Evolutionary conservation across 805 yeast genomes (phyloP), one percentile per base, ranked within the genome.

Genomic region (Brettanomyces naardenensis): DNA sequence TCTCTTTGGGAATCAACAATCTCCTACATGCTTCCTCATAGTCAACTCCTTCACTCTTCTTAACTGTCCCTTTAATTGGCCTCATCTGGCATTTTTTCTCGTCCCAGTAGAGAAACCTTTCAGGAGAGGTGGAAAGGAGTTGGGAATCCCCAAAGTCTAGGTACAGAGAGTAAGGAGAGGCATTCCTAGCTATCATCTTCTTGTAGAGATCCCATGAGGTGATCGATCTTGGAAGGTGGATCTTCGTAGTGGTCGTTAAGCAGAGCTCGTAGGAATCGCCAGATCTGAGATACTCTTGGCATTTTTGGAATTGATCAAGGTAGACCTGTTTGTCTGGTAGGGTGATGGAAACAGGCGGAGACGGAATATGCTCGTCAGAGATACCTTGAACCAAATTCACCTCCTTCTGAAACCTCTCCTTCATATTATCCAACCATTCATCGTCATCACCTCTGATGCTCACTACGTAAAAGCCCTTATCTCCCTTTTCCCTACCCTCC

Each of bases 201-300:
- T 83, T 80, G 62, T 87, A 92, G 3, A 90, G 68, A 14, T 72
- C 75, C 96, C 97, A 92, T 3, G 66, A 46, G 9, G 78, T 50
- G 6, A 56, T 19, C 4, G 23, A 45, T 5, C 58, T 43, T 0
- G 80, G 78, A 13, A 85, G 64, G 5, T 58, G 58, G 11, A 86
- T 66, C 37, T 66, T 66, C 40, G 90, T 82, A 42, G 75, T 83
- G 1, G 82, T 79, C 0, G 97, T 90, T 23, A 92, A 66, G 54
- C 98, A 92, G 13, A 92, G 68, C 55, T 92, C 99, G 54, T 92
- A 92, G 2, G 96, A 87, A 53, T 92, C 94, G 9, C 98, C 98
- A 5, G 78, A 59, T 37, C 68, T 74, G 33, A 90, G 65, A 44
- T 62, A 75, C 13, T 73, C 67, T 56, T 85, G 90, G 54, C 95